Percentiles rank a stretch among this genome's conserved stretches.
Conservation (phyloP, 805 yeast genomes). For the Metschnikowia picachoensis region DNA sequence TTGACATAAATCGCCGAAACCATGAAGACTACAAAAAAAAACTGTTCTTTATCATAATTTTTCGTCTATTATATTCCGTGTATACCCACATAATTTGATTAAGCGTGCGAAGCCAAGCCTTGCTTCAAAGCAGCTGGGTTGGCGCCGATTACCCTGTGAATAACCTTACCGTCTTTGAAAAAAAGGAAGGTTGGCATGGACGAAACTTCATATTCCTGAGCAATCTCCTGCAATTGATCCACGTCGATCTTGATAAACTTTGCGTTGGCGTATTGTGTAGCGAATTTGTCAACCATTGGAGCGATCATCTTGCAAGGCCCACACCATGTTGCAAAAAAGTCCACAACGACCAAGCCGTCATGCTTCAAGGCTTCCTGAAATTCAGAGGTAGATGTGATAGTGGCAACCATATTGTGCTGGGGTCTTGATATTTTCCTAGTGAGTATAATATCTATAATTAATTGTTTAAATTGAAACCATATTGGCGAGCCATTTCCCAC, state of each 20-base stretch:
- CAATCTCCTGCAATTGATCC: conserved; percentile 74
- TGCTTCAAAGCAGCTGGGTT: conserved; percentile 80
- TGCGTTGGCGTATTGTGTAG: conserved; percentile 60
- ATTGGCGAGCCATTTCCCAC: background rate
- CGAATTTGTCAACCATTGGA: conserved; percentile 83
- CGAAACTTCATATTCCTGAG: conserved; percentile 57
- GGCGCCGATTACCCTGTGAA: conserved; percentile 84
- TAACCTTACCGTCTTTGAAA: conserved; percentile 78
- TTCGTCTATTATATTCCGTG: too few relatives aligned
- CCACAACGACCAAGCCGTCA: conserved; percentile 81
- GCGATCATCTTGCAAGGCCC: conserved; percentile 99
- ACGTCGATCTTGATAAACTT: conserved; percentile 89
- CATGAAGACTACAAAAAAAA: too few relatives aligned
- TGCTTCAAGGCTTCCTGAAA: conserved; percentile 61
- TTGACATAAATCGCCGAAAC: too few relatives aligned
- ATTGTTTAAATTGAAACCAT: too few relatives aligned
- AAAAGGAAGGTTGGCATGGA: conserved; percentile 65
- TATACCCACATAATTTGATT: background rate
- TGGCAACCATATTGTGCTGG: conserved; percentile 32
- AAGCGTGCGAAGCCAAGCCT: conserved; percentile 52
- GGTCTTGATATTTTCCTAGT: background rate
- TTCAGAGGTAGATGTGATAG: conserved; percentile 41
- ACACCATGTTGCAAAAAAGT: conserved; percentile 97
- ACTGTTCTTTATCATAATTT: too few relatives aligned
- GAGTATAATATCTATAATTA: background rate